Percentiles rank a stretch among this genome's conserved stretches.
Evolutionary conservation across 2,329 filamentous ascomycete genomes (phyloP).

Genomic region (Cladosporium halotolerans): DNA sequence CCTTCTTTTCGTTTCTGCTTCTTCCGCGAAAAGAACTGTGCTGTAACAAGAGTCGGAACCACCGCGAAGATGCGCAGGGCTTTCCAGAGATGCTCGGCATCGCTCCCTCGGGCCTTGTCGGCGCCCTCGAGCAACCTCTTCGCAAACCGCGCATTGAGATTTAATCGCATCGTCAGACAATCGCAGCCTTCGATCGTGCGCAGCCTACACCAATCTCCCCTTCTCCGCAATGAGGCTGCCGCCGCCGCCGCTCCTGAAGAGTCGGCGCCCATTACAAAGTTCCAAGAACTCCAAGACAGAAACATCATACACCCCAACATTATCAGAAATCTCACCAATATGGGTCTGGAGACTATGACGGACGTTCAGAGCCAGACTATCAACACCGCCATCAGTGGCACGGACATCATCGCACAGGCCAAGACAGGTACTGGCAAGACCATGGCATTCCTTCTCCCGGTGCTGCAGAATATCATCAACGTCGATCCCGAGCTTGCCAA

Average conservation of each 20-base stretch:
- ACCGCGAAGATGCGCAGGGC: constrained; percentile 24
- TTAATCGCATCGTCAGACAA: constrained; percentile 8
- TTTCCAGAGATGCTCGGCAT: constrained; percentile 26
- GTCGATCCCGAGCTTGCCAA: constrained; percentile 56
- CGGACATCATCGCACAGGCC: constrained; percentile 83
- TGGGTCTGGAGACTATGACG: constrained; percentile 82
- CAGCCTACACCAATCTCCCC: constrained; percentile 34
- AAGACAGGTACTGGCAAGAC: constrained; percentile 98
- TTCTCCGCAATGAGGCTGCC: constrained; percentile 31
- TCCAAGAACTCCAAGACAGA: constrained; percentile 38
- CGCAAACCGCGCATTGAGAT: constrained; percentile 12
- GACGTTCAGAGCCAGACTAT: constrained; percentile 85
- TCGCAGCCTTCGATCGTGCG: constrained; percentile 10
- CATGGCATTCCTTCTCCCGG: constrained; percentile 80
- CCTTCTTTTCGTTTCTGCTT: neutral
- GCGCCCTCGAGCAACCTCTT: constrained; percentile 11
- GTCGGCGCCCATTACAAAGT: constrained; percentile 33
- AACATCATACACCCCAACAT: constrained; percentile 57
- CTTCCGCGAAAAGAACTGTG: neutral
- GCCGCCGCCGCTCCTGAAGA: constrained; percentile 12
- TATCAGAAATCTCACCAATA: constrained; percentile 60
- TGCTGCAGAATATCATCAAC: constrained; percentile 70
- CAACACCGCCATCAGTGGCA: constrained; percentile 68
- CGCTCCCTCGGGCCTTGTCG: constrained; percentile 20
- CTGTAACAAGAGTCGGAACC: no score